Evolutionary conservation across 257 asterid genomes (phyloP), one percentile per base, ranked within the genome.

Genomic region (Handroanthus guayacan): DNA sequence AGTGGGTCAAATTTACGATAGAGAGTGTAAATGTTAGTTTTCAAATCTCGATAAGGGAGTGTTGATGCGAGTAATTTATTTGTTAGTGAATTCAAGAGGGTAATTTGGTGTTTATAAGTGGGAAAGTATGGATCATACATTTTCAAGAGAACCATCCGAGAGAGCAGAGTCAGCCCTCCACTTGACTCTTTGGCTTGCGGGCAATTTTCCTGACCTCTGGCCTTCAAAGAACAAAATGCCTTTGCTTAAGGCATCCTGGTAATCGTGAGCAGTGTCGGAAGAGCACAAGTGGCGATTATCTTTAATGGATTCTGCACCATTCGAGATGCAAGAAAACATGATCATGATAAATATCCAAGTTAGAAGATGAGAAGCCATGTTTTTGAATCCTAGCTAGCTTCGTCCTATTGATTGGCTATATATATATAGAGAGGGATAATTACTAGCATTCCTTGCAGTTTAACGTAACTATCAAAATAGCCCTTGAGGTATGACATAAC

Each of bases 121-220:
- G 39, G 8, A 11, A 61, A 17, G 5, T 5, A 54, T 58, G 13
- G 31, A 5, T 4, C 78, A 5, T 82, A 89, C 98, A 5, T 81
- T 70, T 61, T 89, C 93, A 12, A 56, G 50, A 6, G 10, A 36
- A 50, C 96, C 97, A 75, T 93, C 98, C 0, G 81, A 38, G 58
- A 91, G 88, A 5, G 94, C 96, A 7, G 97, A 93, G 71, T 91
- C 88, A 4, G 84, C 98, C 61, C 98, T 86, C 97, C 98, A 93
- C 31, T 64, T 75, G 13, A 80, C 98, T 69, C 90, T 74, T 71
- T 88, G 98, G 50, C 31, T 64, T 0, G 82, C 61, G 0, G 96
- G 95, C 71, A 93, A 48, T 61, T 82, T 84, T 16, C 98, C 96
- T 0, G 96, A 90, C 10, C 97, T 88, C 70, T 93, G 98, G 1